Percentiles rank a stretch among this genome's conserved stretches.
phyloP scores from a whole-genome alignment of 129 eudicot genomes.

The Tagetes erecta region DNA sequence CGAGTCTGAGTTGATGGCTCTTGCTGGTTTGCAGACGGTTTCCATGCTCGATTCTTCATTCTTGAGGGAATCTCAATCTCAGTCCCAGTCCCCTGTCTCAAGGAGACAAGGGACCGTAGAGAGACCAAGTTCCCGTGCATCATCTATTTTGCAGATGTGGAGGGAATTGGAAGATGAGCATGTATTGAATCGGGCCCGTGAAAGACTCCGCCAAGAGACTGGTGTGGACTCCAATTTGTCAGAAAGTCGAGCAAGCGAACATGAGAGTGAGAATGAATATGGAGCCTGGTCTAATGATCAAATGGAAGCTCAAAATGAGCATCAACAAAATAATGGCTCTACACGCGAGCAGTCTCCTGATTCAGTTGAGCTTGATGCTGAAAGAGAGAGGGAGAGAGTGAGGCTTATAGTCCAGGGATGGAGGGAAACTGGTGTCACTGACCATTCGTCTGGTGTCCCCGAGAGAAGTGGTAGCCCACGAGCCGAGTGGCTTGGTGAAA shows the following conservation, averaged over 20 bases:
- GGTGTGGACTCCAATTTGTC: conserved; percentile 55
- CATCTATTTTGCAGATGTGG: conserved; percentile 96
- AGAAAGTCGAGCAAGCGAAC: conserved; percentile 57
- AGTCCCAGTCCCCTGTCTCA: conserved; percentile 58
- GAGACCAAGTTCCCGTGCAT: conserved; percentile 70
- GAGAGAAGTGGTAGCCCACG: conserved; percentile 60
- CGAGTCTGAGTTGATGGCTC: conserved; percentile 89
- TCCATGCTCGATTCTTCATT: conserved; percentile 88
- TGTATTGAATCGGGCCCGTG: conserved; percentile 61
- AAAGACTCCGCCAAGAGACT: conserved; percentile 64
- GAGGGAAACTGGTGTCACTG: conserved; percentile 88
- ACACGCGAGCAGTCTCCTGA: conserved; percentile 91
- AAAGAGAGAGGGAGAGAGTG: conserved; percentile 87
- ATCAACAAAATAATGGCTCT: conserved; percentile 51
- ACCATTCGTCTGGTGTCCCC: conserved; percentile 52
- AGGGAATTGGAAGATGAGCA: conserved; percentile 96
- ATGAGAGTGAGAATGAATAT: conserved; percentile 73
- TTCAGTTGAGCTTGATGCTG: conserved; percentile 56
- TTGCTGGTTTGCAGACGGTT: conserved; percentile 90
- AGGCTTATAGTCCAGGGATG: conserved; percentile 93
- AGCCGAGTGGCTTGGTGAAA: conserved; percentile 95
- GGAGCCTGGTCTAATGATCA: conserved; percentile 63
- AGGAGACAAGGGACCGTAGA: conserved; percentile 82
- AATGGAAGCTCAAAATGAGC: conserved; percentile 51
- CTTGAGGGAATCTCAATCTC: conserved; percentile 55